Conservation (phyloP, 31 red algal genomes). For the Asparagopsis taxiformis region DNA sequence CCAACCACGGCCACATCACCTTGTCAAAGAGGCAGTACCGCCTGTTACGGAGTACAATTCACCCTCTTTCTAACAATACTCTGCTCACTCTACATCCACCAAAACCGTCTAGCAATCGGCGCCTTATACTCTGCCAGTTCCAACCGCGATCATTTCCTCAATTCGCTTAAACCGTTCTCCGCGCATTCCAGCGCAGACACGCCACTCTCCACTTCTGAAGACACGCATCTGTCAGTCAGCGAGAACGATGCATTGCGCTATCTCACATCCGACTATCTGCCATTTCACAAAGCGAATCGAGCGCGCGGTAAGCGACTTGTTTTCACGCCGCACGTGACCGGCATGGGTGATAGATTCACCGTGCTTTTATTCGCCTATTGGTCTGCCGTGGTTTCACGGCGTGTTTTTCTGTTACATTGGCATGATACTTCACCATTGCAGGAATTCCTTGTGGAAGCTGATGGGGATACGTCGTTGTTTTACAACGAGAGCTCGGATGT, state of each 20-base stretch:
- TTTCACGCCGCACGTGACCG: constrained; percentile 16
- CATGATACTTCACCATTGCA: constrained; percentile 20
- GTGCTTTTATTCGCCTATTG: constrained; percentile 35
- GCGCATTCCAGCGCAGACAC: too few species aligned
- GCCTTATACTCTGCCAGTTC: too few species aligned
- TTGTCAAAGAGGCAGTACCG: too few species aligned
- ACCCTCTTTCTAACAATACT: too few species aligned
- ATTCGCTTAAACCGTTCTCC: too few species aligned
- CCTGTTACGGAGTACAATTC: too few species aligned
- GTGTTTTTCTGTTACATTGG: constrained; percentile 54
- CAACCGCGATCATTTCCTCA: too few species aligned
- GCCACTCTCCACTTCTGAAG: too few species aligned
- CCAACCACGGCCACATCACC: too few species aligned
- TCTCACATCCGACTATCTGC: constrained; percentile 21
- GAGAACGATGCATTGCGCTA: not conserved
- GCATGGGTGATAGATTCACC: constrained; percentile 25
- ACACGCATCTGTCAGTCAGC: not conserved
- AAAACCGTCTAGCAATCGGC: too few species aligned
- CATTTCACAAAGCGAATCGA: constrained; percentile 22
- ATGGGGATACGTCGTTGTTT: constrained; percentile 12
- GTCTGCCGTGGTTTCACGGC: constrained; percentile 24
- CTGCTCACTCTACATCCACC: too few species aligned
- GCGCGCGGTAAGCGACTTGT: constrained; percentile 27
- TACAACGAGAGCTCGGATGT: constrained; percentile 5
- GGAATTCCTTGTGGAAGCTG: constrained; percentile 8